Evolutionary conservation across 106 monocot genomes (phyloP).

Genomic region (Gastrodia elata): DNA sequence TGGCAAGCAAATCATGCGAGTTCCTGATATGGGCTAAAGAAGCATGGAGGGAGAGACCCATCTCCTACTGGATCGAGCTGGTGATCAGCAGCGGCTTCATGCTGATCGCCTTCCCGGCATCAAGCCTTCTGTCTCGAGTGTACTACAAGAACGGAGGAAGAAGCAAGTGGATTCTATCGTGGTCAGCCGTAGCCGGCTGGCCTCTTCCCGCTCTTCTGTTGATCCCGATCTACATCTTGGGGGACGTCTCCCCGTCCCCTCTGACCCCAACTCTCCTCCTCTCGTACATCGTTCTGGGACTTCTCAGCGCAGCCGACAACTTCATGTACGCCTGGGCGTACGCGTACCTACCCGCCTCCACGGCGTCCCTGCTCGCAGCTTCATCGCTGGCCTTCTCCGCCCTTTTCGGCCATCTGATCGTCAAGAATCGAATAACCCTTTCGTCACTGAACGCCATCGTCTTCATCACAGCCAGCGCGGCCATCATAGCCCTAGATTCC

Average conservation of each 20-base stretch:
- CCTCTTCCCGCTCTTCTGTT: conserved; percentile 56
- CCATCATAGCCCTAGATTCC: conserved; percentile 74
- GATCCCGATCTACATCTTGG: conserved; percentile 44
- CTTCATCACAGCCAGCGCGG: conserved; percentile 56
- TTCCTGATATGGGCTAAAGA: conserved; percentile 12
- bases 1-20: conserved; percentile 14
- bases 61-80: conserved; percentile 59
- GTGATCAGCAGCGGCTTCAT: conserved; percentile 42
- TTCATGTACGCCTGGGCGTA: conserved; percentile 91
- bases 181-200: conserved; percentile 92
- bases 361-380: conserved; percentile 73
- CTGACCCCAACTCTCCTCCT: conserved; percentile 45
- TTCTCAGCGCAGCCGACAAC: conserved; percentile 83
- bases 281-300: conserved; percentile 67
- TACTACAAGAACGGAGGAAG: conserved; percentile 69
- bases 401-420: conserved; percentile 67
- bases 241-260: conserved; percentile 40
- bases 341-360: conserved; percentile 84
- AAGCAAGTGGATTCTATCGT: conserved; percentile 96
- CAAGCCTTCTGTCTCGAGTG: conserved; percentile 74
- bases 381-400: conserved; percentile 74
- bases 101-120: conserved; percentile 87
- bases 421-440: conserved; percentile 62
- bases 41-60: conserved; percentile 33
- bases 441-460: conserved; percentile 71